Percentiles rank a stretch among this genome's conserved stretches.
Evolutionary conservation across 2,329 filamentous ascomycete genomes (phyloP).

Genomic region (Monosporascus ibericus): DNA sequence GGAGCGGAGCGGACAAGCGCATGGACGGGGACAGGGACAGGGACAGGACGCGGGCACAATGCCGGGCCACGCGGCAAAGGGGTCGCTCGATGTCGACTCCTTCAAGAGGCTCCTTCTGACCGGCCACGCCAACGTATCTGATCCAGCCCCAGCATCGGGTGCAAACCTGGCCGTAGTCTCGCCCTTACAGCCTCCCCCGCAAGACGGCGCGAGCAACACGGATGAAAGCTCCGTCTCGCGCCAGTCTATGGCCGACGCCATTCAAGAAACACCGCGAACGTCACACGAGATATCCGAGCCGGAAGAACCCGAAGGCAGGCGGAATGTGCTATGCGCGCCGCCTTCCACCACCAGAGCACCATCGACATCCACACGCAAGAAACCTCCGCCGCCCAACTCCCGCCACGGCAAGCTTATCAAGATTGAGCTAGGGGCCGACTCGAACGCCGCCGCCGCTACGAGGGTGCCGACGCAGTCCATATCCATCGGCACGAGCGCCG

Average conservation of each 20-base stretch:
- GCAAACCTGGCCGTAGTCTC: conserved; percentile 11
- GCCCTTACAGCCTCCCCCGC: conserved; percentile 17
- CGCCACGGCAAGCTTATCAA: conserved; percentile 72
- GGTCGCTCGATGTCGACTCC: conserved; percentile 66
- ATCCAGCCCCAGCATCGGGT: conserved; percentile 19
- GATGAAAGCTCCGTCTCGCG: conserved; percentile 54
- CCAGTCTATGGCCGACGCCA: conserved; percentile 49
- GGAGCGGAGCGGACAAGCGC: conserved; percentile 29
- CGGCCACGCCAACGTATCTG: conserved; percentile 46
- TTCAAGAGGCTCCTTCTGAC: conserved; percentile 74
- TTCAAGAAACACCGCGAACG: conserved; percentile 48
- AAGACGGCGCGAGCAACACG: conserved; percentile 45
- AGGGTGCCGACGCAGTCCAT: conserved; percentile 7
- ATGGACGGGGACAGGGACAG: conserved; percentile 22
- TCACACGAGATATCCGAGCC: conserved; percentile 51
- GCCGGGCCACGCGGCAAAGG: conserved; percentile 28
- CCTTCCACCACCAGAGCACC: not conserved
- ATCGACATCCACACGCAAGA: conserved; percentile 33
- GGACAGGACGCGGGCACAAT: conserved; percentile 26
- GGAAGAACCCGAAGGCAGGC: conserved; percentile 35
- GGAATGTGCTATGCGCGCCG: not conserved
- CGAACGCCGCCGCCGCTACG: conserved; percentile 18
- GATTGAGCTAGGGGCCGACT: conserved; percentile 35
- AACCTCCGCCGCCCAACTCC: conserved; percentile 66
- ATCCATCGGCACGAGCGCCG: conserved; percentile 12